Conservation (phyloP, 768 basidiomycete genomes). For the Mycena crocata region DNA sequence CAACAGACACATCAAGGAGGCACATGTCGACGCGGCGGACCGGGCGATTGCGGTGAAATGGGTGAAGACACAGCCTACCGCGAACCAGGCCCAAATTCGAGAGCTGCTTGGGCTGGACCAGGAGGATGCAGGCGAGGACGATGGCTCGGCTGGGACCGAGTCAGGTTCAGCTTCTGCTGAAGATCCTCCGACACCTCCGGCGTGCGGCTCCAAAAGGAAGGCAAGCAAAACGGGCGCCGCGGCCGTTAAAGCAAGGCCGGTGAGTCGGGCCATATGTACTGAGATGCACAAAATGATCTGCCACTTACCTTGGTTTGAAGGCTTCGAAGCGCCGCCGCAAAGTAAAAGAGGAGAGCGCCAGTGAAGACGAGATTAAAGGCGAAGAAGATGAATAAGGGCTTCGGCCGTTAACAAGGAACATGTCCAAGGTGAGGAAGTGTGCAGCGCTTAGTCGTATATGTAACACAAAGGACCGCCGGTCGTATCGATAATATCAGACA, state of each 20-base stretch:
- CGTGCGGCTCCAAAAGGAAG: neutral
- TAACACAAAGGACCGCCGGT: slow-evolving; percentile 49
- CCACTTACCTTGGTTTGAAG: neutral
- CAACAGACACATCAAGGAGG: slow-evolving; percentile 7
- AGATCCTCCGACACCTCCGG: neutral
- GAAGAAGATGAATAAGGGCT: neutral
- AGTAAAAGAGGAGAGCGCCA: neutral
- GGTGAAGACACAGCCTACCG: neutral
- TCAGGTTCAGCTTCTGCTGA: no score
- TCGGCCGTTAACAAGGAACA: neutral
- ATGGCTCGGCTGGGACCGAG: no score
- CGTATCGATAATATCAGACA: slow-evolving; percentile 45
- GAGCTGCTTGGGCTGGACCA: slow-evolving; percentile 1
- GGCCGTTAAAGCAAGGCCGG: neutral
- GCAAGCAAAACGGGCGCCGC: neutral
- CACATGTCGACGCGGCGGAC: slow-evolving; percentile 1
- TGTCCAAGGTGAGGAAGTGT: no score
- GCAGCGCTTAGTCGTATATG: slow-evolving; percentile 48
- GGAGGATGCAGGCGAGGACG: neutral
- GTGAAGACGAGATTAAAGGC: neutral
- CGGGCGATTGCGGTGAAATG: slow-evolving; percentile 8
- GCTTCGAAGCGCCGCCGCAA: slow-evolving; percentile 2
- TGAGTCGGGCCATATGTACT: no score
- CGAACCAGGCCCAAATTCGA: neutral
- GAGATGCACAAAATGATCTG: neutral